phyloP scores from a whole-genome alignment of 2,329 filamentous ascomycete genomes.

The Berkeleyomyces basicola region DNA sequence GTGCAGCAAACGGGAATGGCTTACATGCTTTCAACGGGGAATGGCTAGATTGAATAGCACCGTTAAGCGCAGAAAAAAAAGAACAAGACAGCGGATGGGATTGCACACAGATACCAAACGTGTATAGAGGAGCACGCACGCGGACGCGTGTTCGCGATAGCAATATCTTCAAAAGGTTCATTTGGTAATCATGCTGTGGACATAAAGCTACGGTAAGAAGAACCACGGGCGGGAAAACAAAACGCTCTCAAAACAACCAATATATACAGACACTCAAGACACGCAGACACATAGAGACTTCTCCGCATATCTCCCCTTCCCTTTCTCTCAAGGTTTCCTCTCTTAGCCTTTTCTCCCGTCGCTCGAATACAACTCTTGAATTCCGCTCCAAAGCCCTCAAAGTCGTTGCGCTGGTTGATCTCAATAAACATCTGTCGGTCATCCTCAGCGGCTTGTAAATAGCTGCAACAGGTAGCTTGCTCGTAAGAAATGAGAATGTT shows the following conservation, averaged over 20 bases:
- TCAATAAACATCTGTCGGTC: slow-evolving; percentile 91
- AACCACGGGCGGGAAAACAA: neutral
- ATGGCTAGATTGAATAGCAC: slow-evolving; percentile 27
- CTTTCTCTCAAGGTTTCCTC: slow-evolving; percentile 71
- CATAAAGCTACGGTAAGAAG: neutral
- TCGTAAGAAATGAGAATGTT: slow-evolving; percentile 93
- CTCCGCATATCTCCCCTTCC: neutral
- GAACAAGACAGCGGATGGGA: neutral
- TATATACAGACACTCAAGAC: neutral
- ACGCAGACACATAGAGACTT: neutral
- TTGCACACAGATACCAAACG: neutral
- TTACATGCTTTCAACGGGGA: slow-evolving; percentile 21
- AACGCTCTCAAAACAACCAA: neutral
- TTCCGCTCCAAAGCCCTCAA: slow-evolving; percentile 84
- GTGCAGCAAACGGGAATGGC: neutral
- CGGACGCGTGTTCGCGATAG: neutral
- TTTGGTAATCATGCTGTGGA: neutral
- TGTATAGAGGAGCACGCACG: neutral
- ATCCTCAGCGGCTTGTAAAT: slow-evolving; percentile 76
- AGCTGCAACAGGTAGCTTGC: slow-evolving; percentile 61
- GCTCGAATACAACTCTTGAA: slow-evolving; percentile 88
- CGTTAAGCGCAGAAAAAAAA: neutral
- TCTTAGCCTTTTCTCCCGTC: slow-evolving; percentile 77
- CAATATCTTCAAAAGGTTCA: neutral
- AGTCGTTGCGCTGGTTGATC: slow-evolving; percentile 85